phyloP scores from a whole-genome alignment of 2,329 filamentous ascomycete species.

The Claviceps purpurea region DNA sequence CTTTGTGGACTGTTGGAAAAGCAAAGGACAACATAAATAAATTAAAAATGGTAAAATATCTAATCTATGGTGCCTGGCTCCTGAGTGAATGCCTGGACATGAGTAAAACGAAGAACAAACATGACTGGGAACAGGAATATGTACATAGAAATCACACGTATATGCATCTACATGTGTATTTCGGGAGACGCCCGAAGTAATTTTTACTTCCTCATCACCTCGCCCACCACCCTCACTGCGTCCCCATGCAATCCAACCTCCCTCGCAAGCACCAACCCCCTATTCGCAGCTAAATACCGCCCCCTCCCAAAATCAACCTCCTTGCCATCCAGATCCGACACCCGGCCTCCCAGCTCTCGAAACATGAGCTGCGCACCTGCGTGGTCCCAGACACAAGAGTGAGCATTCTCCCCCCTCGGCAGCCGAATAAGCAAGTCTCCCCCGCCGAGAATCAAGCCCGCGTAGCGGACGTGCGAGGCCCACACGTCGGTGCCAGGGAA shows the following conservation, averaged over 20 bases:
- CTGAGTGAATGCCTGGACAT: too few relatives aligned
- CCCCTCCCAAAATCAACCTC: conserved; percentile 23
- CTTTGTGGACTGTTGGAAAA: not conserved
- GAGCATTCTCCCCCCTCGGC: conserved; percentile 9
- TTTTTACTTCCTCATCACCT: conserved; percentile 2
- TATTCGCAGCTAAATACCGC: conserved; percentile 19
- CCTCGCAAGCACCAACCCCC: conserved; percentile 27
- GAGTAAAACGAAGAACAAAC: too few relatives aligned
- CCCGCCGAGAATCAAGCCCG: conserved; percentile 23
- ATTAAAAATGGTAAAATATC: not conserved
- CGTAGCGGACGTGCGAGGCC: conserved; percentile 27
- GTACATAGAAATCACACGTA: too few relatives aligned
- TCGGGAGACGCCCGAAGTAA: not conserved
- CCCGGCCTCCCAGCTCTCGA: conserved; percentile 38
- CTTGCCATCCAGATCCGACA: conserved; percentile 33
- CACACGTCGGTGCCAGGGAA: conserved; percentile 26
- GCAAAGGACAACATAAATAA: not conserved
- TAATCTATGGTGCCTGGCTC: not conserved
- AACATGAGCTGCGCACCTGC: conserved; percentile 44
- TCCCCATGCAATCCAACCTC: conserved; percentile 26
- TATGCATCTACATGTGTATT: not conserved
- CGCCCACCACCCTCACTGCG: conserved; percentile 21
- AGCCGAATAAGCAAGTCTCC: conserved; percentile 22
- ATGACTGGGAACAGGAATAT: too few relatives aligned
- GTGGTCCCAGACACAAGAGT: conserved; percentile 36